Conservation (phyloP, 2,329 filamentous ascomycete genomes). For the Diaporthe sp. region DNA sequence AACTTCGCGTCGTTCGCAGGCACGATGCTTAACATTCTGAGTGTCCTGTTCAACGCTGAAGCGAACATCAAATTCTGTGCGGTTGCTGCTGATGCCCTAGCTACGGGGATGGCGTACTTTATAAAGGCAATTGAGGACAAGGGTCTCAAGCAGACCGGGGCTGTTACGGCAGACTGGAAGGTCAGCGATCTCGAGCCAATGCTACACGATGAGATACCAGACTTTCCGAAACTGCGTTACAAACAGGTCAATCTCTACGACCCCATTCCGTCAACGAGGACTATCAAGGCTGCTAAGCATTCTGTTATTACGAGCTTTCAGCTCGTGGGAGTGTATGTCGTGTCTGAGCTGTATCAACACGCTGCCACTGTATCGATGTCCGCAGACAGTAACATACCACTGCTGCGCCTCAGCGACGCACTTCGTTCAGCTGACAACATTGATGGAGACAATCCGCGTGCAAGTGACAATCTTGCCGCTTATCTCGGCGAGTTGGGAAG, state of each 20-base stretch:
- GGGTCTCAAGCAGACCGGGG: neutral
- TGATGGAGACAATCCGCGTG: neutral
- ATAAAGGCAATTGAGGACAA: slow-evolving; percentile 6
- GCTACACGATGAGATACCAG: slow-evolving; percentile 17
- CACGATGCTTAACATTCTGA: slow-evolving; percentile 47
- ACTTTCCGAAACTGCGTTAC: slow-evolving; percentile 31
- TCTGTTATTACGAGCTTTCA: slow-evolving; percentile 31
- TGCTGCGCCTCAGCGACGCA: slow-evolving; percentile 7
- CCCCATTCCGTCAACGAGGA: slow-evolving; percentile 26
- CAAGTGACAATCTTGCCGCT: slow-evolving; percentile 3
- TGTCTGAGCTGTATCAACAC: slow-evolving; percentile 38
- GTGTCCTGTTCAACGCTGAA: slow-evolving; percentile 29
- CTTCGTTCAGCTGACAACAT: slow-evolving; percentile 14
- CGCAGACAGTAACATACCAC: slow-evolving; percentile 1
- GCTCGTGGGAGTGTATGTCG: slow-evolving; percentile 35
- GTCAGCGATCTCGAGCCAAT: neutral
- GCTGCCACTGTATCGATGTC: slow-evolving; percentile 12
- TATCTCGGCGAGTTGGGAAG: slow-evolving; percentile 37
- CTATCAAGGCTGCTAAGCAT: slow-evolving; percentile 12
- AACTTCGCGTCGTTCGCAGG: slow-evolving; percentile 59
- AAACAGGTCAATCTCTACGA: slow-evolving; percentile 31
- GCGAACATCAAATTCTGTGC: slow-evolving; percentile 29
- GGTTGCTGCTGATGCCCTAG: slow-evolving; percentile 29
- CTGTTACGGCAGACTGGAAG: neutral
- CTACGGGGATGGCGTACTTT: slow-evolving; percentile 36